These are phyloP conservation scores for Huntiella bhutanensis DNA, from an alignment of 2,329 filamentous ascomycete species.

Conservation along the genomic window DNA sequence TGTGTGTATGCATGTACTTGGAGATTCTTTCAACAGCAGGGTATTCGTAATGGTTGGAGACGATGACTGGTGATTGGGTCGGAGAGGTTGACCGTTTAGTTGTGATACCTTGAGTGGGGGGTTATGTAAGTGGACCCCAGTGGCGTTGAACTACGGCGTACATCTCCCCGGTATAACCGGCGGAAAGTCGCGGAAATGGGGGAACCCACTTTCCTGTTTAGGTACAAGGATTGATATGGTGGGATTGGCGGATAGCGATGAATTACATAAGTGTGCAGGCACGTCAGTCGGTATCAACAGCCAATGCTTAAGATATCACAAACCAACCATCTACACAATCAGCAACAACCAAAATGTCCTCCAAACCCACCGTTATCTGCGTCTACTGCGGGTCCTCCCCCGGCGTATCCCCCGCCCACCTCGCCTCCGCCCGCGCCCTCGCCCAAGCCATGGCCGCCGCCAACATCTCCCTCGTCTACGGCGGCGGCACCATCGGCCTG, in stretches of 20 bases:
- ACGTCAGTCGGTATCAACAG: not conserved
- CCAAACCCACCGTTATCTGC: conserved; percentile 46
- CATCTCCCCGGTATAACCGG: not conserved
- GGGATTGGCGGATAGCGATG: not conserved
- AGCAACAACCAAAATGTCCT: not conserved
- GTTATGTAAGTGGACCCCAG: too few relatives aligned
- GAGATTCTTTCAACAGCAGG: too few relatives aligned
- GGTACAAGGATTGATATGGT: too few relatives aligned
- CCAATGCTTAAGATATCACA: not conserved
- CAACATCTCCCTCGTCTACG: conserved; percentile 63
- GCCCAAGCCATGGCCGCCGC: conserved; percentile 54
- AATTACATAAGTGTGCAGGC: not conserved
- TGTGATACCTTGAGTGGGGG: too few relatives aligned
- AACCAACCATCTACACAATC: not conserved
- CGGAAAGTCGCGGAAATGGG: too few relatives aligned
- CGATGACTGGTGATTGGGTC: too few relatives aligned
- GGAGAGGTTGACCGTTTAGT: too few relatives aligned
- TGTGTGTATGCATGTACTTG: too few relatives aligned
- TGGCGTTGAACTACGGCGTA: not conserved
- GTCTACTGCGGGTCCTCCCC: conserved; percentile 81
- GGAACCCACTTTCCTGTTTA: too few relatives aligned
- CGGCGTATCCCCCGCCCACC: conserved; percentile 54
- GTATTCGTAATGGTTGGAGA: too few relatives aligned
- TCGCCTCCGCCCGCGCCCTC: conserved; percentile 60
- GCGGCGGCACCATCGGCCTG: conserved; percentile 79